Percentiles rank a stretch among this genome's conserved stretches.
phyloP scores from a whole-genome alignment of 768 basidiomycete species.

The Nevesoporus exiguus region DNA sequence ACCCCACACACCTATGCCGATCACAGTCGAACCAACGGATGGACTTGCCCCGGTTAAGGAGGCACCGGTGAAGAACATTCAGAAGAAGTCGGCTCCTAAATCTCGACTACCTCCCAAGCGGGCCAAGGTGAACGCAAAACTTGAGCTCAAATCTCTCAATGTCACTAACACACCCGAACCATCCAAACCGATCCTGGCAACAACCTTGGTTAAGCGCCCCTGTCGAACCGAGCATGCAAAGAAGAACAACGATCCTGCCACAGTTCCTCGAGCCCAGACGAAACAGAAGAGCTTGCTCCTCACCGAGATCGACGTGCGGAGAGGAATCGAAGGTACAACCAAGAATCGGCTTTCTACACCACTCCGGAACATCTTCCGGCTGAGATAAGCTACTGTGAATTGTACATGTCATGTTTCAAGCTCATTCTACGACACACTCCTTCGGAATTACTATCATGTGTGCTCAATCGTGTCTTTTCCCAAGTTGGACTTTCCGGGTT shows the following conservation, averaged over 20 bases:
- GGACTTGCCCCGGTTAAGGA: not conserved
- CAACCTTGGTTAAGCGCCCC: slow-evolving; percentile 13
- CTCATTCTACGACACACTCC: slow-evolving; percentile 9
- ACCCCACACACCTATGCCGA: slow-evolving; percentile 11
- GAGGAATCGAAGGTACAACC: slow-evolving; percentile 24
- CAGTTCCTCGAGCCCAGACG: slow-evolving; percentile 3
- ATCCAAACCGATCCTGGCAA: slow-evolving; percentile 3
- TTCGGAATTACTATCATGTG: slow-evolving; percentile 1
- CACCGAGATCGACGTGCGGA: slow-evolving; percentile 19
- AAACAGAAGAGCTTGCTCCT: slow-evolving; percentile 13
- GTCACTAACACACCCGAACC: not conserved
- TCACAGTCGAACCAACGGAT: not conserved
- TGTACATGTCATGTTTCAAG: slow-evolving; percentile 3
- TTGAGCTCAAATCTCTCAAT: not conserved
- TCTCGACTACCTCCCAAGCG: slow-evolving; percentile 16
- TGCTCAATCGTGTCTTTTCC: not conserved
- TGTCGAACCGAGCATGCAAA: slow-evolving; percentile 14
- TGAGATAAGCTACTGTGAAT: slow-evolving; percentile 17
- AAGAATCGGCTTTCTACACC: slow-evolving; percentile 28
- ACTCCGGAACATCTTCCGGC: slow-evolving; percentile 32
- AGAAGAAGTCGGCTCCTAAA: slow-evolving; percentile 12
- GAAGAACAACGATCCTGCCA: slow-evolving; percentile 7
- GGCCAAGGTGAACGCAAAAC: slow-evolving; percentile 9
- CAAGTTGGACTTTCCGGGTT: not conserved
- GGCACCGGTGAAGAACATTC: not conserved